A percentile compares a stretch with the other conserved stretches of the same genome.
Conservation (phyloP, 192 early-diverging fungal species). For the Coemansia sp. region DNA sequence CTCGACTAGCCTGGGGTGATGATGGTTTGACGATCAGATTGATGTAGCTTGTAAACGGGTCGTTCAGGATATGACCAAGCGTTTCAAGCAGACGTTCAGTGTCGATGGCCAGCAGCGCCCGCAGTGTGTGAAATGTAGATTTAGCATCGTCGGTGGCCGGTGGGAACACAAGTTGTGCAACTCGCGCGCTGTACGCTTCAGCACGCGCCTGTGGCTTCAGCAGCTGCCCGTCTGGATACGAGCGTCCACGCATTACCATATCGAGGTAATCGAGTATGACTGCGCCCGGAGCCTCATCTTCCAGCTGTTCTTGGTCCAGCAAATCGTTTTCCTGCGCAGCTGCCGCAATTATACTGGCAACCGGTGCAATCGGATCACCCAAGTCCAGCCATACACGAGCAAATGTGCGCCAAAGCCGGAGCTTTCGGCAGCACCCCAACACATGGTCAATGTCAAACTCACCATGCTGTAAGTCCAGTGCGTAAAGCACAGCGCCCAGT, state of each 20-base stretch:
- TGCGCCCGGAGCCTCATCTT: constrained; percentile 30
- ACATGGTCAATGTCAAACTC: constrained; percentile 52
- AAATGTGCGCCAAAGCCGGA: constrained; percentile 52
- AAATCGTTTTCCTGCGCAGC: constrained; percentile 3
- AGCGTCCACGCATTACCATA: constrained; percentile 42
- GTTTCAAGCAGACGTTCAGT: constrained; percentile 32
- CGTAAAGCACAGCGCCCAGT: constrained; percentile 41
- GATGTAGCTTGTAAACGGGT: constrained; percentile 41
- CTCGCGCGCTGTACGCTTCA: constrained; percentile 37
- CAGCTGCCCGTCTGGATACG: constrained; percentile 37
- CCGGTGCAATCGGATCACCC: constrained; percentile 44
- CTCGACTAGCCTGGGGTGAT: background rate
- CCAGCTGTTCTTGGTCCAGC: background rate
- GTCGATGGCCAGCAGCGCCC: constrained; percentile 22
- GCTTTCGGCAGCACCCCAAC: constrained; percentile 32
- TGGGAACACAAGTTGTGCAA: constrained; percentile 34
- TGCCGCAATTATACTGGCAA: constrained; percentile 24
- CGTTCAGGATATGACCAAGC: constrained; percentile 34
- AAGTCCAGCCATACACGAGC: constrained; percentile 51
- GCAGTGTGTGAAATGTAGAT: constrained; percentile 21
- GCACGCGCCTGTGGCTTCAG: constrained; percentile 35
- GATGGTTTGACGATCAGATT: constrained; percentile 44
- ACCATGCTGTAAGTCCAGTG: constrained; percentile 30
- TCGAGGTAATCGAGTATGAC: constrained; percentile 50
- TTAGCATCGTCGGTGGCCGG: constrained; percentile 8